Base-by-base conservation (phyloP, 78 protist genomes). In the Reticulomyxa filosa region DNA sequence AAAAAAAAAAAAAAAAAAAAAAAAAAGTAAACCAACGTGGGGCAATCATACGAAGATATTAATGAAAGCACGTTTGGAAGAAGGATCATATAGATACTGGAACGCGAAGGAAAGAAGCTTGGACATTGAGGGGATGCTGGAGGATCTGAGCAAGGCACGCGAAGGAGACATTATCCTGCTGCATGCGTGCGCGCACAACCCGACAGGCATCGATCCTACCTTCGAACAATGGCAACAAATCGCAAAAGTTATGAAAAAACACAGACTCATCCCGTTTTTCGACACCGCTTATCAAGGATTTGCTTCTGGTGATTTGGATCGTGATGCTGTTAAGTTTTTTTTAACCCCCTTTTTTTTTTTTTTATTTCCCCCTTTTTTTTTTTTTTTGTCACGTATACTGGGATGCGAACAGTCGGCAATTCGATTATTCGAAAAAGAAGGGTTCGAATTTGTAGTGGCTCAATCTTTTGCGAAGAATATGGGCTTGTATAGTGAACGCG, bases 21-120 rank as follows among this genome's bases (percentile, higher is more conserved):
- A n/a, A n/a, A n/a, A n/a, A n/a, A n/a, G n/a, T n/a, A 48, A 80
- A 61, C 98, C 98, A 57, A 91, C 97, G 5, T 96, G 99, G 99
- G 93, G 46, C 8, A 70, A 75, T 46, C 83, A 79, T 62, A 37
- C 8, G n/a, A n/a, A n/a, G n/a, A n/a, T n/a, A n/a, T n/a, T n/a
- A n/a, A n/a, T n/a, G n/a, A n/a, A n/a, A n/a, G n/a, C n/a, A n/a
- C n/a, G n/a, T n/a, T n/a, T n/a, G n/a, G n/a, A n/a, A n/a, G n/a
- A 46, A 32, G 26, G 38, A 48, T 5, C 0, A 5, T 87, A 86
- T 76, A 59, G 78, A 26, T 90, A 88, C 74, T 84, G 67, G 36
- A 66, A 79, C 59, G 37, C 68, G 38, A 5, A 32, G 4, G 79
- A 81, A 17, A 2, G 37, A 57, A 79, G 79, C 26, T 39, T 89